phyloP scores from a whole-genome alignment of 225 moss, liverwort and hornwort species.

The Marchantia paleacea region DNA sequence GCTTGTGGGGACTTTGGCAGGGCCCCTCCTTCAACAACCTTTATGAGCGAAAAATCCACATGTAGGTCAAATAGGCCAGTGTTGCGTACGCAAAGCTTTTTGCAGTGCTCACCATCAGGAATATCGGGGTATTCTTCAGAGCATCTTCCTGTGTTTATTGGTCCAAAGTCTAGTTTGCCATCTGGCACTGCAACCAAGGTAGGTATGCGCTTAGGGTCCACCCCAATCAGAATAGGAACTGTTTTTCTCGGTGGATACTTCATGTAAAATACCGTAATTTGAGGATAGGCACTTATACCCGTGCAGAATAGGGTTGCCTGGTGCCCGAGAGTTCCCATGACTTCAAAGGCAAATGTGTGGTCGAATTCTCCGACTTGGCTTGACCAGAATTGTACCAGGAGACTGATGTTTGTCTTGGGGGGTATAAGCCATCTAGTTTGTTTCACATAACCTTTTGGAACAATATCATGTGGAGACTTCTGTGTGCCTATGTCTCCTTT shows the following conservation, averaged over 20 bases:
- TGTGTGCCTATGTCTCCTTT: neutral
- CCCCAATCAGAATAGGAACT: conserved; percentile 51
- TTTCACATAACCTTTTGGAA: conserved; percentile 42
- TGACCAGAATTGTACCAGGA: conserved; percentile 74
- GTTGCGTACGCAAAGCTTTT: conserved; percentile 60
- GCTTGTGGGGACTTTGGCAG: neutral
- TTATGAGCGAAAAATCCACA: conserved; percentile 63
- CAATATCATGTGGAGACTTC: conserved; percentile 38
- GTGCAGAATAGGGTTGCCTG: conserved; percentile 47
- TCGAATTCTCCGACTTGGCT: conserved; percentile 62
- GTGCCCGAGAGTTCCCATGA: conserved; percentile 51
- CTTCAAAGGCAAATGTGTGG: conserved; percentile 64
- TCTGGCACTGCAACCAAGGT: conserved; percentile 50
- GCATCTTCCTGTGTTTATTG: conserved; percentile 48
- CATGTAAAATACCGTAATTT: conserved; percentile 56
- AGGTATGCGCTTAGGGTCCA: conserved; percentile 44
- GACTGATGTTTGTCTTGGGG: conserved; percentile 38
- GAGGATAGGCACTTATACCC: conserved; percentile 76
- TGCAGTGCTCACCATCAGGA: conserved; percentile 64
- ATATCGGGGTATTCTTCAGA: conserved; percentile 60
- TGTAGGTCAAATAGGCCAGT: conserved; percentile 75
- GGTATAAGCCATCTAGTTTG: conserved; percentile 85
- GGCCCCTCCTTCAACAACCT: conserved; percentile 28
- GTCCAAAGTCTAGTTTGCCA: conserved; percentile 66
- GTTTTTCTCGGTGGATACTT: conserved; percentile 53